A percentile compares a stretch with the other conserved stretches of the same genome.
Conservation (phyloP, 2,329 filamentous ascomycete genomes). For the Phaeosphaeriaceae sp. region DNA sequence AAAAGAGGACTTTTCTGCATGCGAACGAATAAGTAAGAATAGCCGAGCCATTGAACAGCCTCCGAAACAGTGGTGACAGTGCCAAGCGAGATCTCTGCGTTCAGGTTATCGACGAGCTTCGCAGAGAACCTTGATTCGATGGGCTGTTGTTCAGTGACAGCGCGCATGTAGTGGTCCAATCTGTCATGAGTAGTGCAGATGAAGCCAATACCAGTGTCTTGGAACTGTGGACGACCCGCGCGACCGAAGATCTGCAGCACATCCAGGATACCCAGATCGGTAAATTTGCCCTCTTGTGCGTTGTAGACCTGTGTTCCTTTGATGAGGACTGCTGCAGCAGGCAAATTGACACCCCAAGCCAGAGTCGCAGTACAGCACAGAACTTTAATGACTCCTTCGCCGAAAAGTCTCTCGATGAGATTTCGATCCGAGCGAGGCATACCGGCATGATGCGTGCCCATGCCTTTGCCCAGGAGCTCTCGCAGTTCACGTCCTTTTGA, state of each 20-base stretch:
- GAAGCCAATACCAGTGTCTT: constrained; percentile 96
- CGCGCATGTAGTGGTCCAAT: constrained; percentile 86
- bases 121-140: constrained; percentile 97
- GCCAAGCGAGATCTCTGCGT: constrained; percentile 90
- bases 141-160: constrained; percentile 93
- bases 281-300: constrained; percentile 93
- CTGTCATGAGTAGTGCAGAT: constrained; percentile 98
- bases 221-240: constrained; percentile 95
- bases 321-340: constrained; percentile 94
- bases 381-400: constrained; percentile 91
- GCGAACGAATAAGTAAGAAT: constrained; percentile 95
- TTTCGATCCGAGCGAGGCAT: constrained; percentile 96
- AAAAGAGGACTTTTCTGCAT: constrained; percentile 92
- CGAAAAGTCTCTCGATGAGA: constrained; percentile 91
- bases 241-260: constrained; percentile 98
- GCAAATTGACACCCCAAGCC: constrained; percentile 98
- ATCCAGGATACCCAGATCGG: constrained; percentile 94
- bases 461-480: constrained; percentile 86
- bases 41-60: constrained; percentile 96
- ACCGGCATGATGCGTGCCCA: constrained; percentile 95
- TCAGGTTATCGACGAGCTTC: constrained; percentile 94
- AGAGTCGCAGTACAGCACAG: constrained; percentile 97
- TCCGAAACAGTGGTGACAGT: constrained; percentile 95
- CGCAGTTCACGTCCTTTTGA: constrained; percentile 87
- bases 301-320: constrained; percentile 98